A percentile compares a stretch with the other conserved stretches of the same genome.
These are phyloP conservation scores for Stachybotrys chlorohalonatus DNA, from an alignment of 2,329 filamentous ascomycete species.

Conservation along the genomic window DNA sequence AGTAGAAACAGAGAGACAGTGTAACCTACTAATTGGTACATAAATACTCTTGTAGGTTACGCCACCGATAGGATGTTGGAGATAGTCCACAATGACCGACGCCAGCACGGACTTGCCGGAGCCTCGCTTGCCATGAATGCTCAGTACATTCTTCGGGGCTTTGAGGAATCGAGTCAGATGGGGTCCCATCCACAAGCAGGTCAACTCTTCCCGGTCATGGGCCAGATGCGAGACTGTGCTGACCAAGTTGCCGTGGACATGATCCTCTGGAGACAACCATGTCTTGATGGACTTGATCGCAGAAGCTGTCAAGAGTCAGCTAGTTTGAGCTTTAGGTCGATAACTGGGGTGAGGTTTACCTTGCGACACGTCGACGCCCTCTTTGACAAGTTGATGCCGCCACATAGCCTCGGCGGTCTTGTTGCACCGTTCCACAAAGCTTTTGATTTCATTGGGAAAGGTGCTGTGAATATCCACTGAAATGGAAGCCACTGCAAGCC, in stretches of 20 bases:
- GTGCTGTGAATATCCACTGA: slow-evolving; percentile 15
- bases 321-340: too few species aligned
- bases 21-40: slow-evolving; percentile 22
- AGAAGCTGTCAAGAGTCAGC: slow-evolving; percentile 11
- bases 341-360: slow-evolving; percentile 8
- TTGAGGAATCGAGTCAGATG: slow-evolving; percentile 11
- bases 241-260: slow-evolving; percentile 5
- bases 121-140: slow-evolving; percentile 19
- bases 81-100: slow-evolving; percentile 26
- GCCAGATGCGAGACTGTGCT: slow-evolving; percentile 7
- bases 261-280: slow-evolving; percentile 17
- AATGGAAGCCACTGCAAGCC: slow-evolving; percentile 4
- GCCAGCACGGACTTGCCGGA: slow-evolving; percentile 28
- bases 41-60: slow-evolving; percentile 22
- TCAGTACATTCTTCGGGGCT: slow-evolving; percentile 5
- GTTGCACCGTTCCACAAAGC: slow-evolving; percentile 10
- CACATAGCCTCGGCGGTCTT: slow-evolving; percentile 11
- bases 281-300: slow-evolving; percentile 19
- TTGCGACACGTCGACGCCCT: slow-evolving; percentile 18
- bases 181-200: slow-evolving; percentile 12
- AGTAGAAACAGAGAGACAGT: not conserved
- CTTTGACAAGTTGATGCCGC: slow-evolving; percentile 22
- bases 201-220: slow-evolving; percentile 12
- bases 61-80: slow-evolving; percentile 26
- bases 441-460: slow-evolving; percentile 9